Base-by-base conservation (phyloP, 257 asterid genomes). In the Lycium barbarum region DNA sequence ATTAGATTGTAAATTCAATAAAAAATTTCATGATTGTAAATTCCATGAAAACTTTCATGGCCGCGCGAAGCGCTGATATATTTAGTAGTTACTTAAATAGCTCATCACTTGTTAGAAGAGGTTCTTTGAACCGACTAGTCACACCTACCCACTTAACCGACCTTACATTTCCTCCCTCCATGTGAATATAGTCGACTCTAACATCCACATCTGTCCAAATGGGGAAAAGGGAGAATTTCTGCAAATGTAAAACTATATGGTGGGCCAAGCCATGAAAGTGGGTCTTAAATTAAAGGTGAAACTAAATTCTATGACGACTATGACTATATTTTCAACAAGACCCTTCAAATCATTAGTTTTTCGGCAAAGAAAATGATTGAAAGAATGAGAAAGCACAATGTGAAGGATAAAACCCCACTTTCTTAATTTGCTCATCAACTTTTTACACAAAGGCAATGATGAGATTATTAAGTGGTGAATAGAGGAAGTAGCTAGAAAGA, bases 141-240 rank as follows among this genome's bases (percentile, higher is more conserved):
- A 82, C 70, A 84, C 87, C 85, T 86, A 85, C 89, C 93, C 93
- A 90, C 91, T 89, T 86, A 83, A 83, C 93, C 90, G 89, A 53
- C 91, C 90, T 76, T 49, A 47, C 13, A 20, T 20, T 22, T 73
- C 3, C 10, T 33, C 20, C 20, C 6, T 74, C 5, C 11, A 76
- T 40, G 35, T 71, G 9, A 40, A 18, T 71, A 18, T 43, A 71
- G 57, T 36, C 57, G 57, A 15, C 63, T 57, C 62, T 73, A 11
- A 40, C n/a, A 10, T 73, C 80, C 59, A 47, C 12, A 55, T 7
- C 5, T 3, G 6, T 43, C 55, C 18, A 43, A 18, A 71, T 47
- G 59, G 18, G 0, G 3, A 14, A 35, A n/a, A 1, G 20, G 2
- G 18, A n/a, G 11, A 73, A 5, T 20, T 1, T 73, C 0, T n/a